Evolutionary conservation across 192 early-diverging fungal genomes (phyloP), one percentile per base, ranked within the genome.

Genomic region (Rhizophagus clarus): DNA sequence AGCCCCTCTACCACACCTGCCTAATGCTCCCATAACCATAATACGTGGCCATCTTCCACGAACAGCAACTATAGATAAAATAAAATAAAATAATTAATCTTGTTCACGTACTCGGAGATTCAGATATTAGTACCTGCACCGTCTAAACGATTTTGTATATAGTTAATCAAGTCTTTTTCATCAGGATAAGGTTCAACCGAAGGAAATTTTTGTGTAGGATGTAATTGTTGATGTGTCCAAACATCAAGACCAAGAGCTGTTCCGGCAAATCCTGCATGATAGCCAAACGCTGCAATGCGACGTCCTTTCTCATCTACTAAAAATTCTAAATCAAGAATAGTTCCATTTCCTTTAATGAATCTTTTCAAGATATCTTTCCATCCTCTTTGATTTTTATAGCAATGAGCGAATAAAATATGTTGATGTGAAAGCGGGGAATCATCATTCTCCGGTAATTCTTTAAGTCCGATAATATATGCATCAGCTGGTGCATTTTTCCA

Each of bases 361-460:
- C 97, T 90, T 42, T 81, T 85, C 32, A 99, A 87, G 40, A 98
- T 91, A 51, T 97, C 92, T 81, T 90, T 91, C 97, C 97, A 99
- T 24, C 97, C 97, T 74, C 86, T 94, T 86, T 99, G 97, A 79
- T 90, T 86, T 91, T 99, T 99, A 90, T 91, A 99, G 89, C 97
- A 99, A 85, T 99, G 97, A 61, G 97, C 97, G 85, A 99, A 99
- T 90, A 97, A 96, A 81, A 99, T 97, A 87, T 99, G 97, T 63
- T 90, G 90, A 84, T 99, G 97, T 17, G 90, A 84, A 28, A 99
- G 91, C 66, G 97, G 94, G 31, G 94, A 91, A 56, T 89, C 85
- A 87, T 98, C 97, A 84, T 94, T 93, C 82, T 97, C 96, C 37
- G 97, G 97, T 29, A 99, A 90, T 84, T 99, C 97, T 90, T 99